These are phyloP conservation scores for Auxenochlorella pyrenoidosa DNA, from an alignment of 139 green algal genomes.

Conservation along the genomic window DNA sequence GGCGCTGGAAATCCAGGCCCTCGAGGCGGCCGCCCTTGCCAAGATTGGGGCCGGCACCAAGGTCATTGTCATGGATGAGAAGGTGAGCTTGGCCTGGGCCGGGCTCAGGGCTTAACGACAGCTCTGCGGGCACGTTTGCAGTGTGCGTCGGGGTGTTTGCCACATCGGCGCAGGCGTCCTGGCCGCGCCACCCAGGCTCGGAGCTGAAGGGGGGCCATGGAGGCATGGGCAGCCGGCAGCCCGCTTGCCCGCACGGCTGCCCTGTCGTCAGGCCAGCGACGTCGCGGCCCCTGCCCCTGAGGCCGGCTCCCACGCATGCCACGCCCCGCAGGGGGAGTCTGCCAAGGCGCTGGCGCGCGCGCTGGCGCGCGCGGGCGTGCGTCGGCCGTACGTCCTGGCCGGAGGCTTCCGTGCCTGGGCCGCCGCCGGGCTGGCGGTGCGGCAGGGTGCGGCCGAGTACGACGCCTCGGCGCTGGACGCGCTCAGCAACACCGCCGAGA, in stretches of 20 bases:
- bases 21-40: conserved; percentile 48
- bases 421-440: conserved; percentile 43
- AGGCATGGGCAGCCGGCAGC: not conserved
- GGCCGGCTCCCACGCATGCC: too few relatives aligned
- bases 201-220: too few relatives aligned
- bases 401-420: conserved; percentile 60
- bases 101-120: too few relatives aligned
- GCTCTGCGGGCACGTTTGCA: too few relatives aligned
- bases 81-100: too few relatives aligned
- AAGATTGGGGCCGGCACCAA: conserved; percentile 25
- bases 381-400: conserved; percentile 34
- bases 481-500: conserved; percentile 54
- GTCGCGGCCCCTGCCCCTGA: too few relatives aligned
- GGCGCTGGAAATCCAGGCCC: conserved; percentile 43
- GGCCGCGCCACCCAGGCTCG: too few relatives aligned
- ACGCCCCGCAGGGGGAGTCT: conserved; percentile 14
- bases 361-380: conserved; percentile 25
- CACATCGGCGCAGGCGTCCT: too few relatives aligned
- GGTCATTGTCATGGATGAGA: conserved; percentile 46
- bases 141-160: too few relatives aligned
- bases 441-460: conserved; percentile 35
- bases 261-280: not conserved
- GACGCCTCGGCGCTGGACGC: conserved; percentile 43
- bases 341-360: conserved; percentile 48
- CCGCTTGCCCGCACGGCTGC: not conserved